These are phyloP conservation scores for Petrea volubilis DNA, from an alignment of 257 asterid genomes.

Conservation along the genomic window DNA sequence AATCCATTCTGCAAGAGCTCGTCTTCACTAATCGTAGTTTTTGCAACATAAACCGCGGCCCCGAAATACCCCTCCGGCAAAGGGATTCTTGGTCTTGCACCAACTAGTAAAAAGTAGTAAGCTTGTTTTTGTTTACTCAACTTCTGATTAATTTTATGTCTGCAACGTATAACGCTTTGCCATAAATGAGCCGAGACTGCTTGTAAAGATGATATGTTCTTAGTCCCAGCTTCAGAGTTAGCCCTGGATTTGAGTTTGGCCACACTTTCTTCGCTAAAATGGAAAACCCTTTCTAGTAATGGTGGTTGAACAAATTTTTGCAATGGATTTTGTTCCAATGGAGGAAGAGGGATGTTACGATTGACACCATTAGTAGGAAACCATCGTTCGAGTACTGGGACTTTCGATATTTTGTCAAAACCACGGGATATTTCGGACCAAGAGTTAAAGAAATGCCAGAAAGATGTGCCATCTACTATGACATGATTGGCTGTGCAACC, in stretches of 20 bases:
- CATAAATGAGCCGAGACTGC: constrained; percentile 40
- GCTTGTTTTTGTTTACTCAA: not conserved
- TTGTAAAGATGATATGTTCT: constrained; percentile 45
- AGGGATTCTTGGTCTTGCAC: constrained; percentile 40
- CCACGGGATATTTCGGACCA: no score
- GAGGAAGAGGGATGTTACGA: constrained; percentile 22
- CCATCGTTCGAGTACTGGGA: constrained; percentile 31
- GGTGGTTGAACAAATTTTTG: constrained; percentile 8
- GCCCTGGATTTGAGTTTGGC: constrained; percentile 41
- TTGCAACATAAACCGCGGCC: constrained; percentile 8
- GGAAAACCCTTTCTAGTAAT: constrained; percentile 39
- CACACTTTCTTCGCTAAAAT: constrained; percentile 40
- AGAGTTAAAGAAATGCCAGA: constrained; percentile 54
- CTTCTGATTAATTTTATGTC: not conserved
- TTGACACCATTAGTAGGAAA: constrained; percentile 9
- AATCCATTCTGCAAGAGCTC: constrained; percentile 24
- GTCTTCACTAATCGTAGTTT: not conserved
- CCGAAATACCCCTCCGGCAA: constrained; percentile 45
- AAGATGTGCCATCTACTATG: constrained; percentile 41
- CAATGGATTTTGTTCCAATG: not conserved
- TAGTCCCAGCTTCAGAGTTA: constrained; percentile 25
- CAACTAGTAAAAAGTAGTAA: not conserved
- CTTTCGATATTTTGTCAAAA: constrained; percentile 13
- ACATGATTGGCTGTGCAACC: constrained; percentile 45
- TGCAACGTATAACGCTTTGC: constrained; percentile 31